Percentiles rank a stretch among this genome's conserved stretches.
Evolutionary conservation across 805 yeast genomes (phyloP).

Genomic region (Schwanniomyces polymorphus): DNA sequence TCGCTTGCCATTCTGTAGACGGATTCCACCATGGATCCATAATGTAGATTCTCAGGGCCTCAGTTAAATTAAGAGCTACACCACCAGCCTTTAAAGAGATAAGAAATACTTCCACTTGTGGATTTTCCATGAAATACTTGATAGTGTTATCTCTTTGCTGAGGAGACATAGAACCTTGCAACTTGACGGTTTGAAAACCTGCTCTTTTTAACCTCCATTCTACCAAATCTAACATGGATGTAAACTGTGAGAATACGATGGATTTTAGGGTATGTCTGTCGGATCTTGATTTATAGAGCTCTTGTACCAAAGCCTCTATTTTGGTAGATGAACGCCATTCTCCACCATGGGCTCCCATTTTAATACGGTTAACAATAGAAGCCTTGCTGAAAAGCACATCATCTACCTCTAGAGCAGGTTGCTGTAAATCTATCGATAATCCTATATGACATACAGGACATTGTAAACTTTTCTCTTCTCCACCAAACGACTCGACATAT

Average conservation of each 20-base stretch:
- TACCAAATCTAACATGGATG: slow-evolving; percentile 92
- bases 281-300: slow-evolving; percentile 80
- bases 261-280: slow-evolving; percentile 89
- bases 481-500: slow-evolving; percentile 79
- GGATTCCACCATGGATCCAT: slow-evolving; percentile 99
- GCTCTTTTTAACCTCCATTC: slow-evolving; percentile 96
- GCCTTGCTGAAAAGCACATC: slow-evolving; percentile 59
- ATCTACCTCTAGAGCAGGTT: slow-evolving; percentile 78
- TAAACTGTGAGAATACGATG: slow-evolving; percentile 95
- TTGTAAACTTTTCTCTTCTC: slow-evolving; percentile 57
- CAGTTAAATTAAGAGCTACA: slow-evolving; percentile 93
- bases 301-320: slow-evolving; percentile 94
- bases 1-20: slow-evolving; percentile 96
- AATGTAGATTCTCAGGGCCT: slow-evolving; percentile 93
- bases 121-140: slow-evolving; percentile 87
- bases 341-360: slow-evolving; percentile 66
- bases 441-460: slow-evolving; percentile 98
- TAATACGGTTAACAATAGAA: slow-evolving; percentile 81
- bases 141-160: slow-evolving; percentile 91
- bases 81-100: slow-evolving; percentile 99
- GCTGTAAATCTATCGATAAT: slow-evolving; percentile 83
- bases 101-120: slow-evolving; percentile 87
- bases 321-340: slow-evolving; percentile 95
- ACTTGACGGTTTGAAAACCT: slow-evolving; percentile 90
- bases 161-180: slow-evolving; percentile 98